Percentiles rank a stretch among this genome's conserved stretches.
Conservation (phyloP, 768 basidiomycete species). For the Lactarius pseudohatsudake region DNA sequence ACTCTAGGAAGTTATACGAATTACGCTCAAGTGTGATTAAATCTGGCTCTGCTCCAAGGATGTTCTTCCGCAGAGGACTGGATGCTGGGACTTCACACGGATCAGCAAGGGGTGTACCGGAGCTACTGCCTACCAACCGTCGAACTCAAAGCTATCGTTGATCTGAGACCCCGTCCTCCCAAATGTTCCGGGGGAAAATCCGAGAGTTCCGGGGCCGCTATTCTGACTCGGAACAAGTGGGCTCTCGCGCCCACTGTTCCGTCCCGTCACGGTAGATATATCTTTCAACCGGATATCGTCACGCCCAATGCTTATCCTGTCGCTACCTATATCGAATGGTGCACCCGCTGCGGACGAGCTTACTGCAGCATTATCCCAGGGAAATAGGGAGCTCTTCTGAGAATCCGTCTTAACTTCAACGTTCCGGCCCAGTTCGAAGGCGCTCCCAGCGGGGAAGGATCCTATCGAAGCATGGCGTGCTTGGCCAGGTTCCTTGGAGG, state of each 20-base stretch:
- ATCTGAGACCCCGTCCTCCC: constrained; percentile 41
- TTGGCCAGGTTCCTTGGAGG: constrained; percentile 79
- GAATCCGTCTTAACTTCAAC: constrained; percentile 48
- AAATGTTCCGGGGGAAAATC: constrained; percentile 52
- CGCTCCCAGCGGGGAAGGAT: constrained; percentile 49
- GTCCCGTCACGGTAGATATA: constrained; percentile 38
- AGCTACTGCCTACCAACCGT: constrained; percentile 46
- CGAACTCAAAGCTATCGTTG: constrained; percentile 64
- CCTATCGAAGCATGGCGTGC: constrained; percentile 69
- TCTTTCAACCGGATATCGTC: constrained; percentile 55
- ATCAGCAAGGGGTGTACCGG: constrained; percentile 19
- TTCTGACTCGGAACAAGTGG: constrained; percentile 41
- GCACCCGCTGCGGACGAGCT: constrained; percentile 54
- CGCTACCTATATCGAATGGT: constrained; percentile 40
- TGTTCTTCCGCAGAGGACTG: constrained; percentile 32
- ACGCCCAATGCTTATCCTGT: constrained; percentile 49
- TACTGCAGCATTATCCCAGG: constrained; percentile 77
- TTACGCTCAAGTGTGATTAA: constrained; percentile 66
- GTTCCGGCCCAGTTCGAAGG: constrained; percentile 44
- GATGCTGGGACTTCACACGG: constrained; percentile 34
- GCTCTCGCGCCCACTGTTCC: constrained; percentile 55
- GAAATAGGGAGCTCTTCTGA: constrained; percentile 71
- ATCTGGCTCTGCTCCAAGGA: constrained; percentile 56
- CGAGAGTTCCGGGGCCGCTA: constrained; percentile 37
- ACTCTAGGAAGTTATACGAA: constrained; percentile 82